Base-by-base conservation (phyloP, 1,139 yeast species). In the Protomyces inundatus region DNA sequence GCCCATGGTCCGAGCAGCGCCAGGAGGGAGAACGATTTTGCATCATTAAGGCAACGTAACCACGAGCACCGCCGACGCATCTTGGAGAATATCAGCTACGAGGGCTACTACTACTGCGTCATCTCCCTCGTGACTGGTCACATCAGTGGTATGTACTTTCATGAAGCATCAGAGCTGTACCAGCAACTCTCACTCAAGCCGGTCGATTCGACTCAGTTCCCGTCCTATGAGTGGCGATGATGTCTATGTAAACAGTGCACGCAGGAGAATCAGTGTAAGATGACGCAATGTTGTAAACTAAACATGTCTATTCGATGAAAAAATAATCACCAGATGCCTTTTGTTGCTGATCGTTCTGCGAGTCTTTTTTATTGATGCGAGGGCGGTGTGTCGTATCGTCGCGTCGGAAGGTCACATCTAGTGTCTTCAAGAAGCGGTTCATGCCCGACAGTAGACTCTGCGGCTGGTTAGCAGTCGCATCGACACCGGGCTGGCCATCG, bases 301-400 rank as follows among this genome's bases (percentile, higher is more conserved):
- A 23, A 23, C 23, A 23, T 23, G 10, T 14, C 48, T 42, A 42
- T 16, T 42, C 48, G 23, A 42, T 42, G 48, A 42, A 42, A 30
- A 93, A 93, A 80, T 88, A 93, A 80, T 93, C 90, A 67, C 98
- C 98, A 61, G 84, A 75, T 59, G 83, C 74, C 80, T 93, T 93
- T 78, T 93, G 98, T 79, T 93, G 98, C 79, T 87, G 91, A 77
- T 93, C 98, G 96, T 93, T 90, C 82, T 93, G 98, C 65, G 98
- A 91, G 75, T 88, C 98, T 74, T 88, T 80, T 80, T 93, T 93
- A 81, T 93, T 93, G 77, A 93, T 93, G 84, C 99, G 88, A 73
- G 98, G 98, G 80, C 99, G 87, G 83, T 83, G 93, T 65, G 97
- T 89, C 75, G 86, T 89, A 73, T 98, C 98, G 80, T 93, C 99